These are phyloP conservation scores for Rubia balearica DNA, from an alignment of 305 asterid species.

Conservation along the genomic window DNA sequence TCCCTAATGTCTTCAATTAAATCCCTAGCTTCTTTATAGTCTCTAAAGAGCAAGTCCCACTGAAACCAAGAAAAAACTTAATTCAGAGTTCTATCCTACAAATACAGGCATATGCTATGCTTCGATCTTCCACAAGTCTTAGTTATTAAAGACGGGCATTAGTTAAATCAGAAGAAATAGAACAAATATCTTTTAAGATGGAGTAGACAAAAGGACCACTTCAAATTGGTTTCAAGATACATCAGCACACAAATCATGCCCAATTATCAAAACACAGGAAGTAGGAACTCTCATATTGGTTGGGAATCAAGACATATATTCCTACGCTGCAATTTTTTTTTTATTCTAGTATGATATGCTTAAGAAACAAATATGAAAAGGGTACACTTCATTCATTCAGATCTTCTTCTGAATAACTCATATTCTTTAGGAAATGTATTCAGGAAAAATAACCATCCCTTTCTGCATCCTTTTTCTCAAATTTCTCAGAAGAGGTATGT, in stretches of 20 bases:
- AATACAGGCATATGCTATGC: not conserved
- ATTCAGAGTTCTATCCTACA: not conserved
- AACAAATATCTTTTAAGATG: not conserved
- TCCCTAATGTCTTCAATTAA: slow-evolving; percentile 84
- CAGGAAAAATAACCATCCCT: not conserved
- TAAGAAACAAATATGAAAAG: not conserved
- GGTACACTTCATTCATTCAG: not conserved
- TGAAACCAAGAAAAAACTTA: slow-evolving; percentile 20
- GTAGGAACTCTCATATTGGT: not conserved
- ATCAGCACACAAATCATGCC: not conserved
- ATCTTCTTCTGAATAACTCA: not conserved
- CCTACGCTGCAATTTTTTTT: too few relatives aligned
- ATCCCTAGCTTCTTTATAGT: slow-evolving; percentile 72
- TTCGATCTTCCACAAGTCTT: not conserved
- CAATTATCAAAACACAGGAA: not conserved
- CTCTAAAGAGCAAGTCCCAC: slow-evolving; percentile 93
- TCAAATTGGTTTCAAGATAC: not conserved
- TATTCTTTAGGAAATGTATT: not conserved
- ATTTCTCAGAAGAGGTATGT: not conserved
- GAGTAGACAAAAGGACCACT: not conserved
- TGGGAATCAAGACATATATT: too few relatives aligned
- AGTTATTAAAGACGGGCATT: not conserved
- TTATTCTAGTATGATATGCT: not conserved
- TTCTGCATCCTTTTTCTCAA: not conserved
- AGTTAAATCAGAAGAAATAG: not conserved